Evolutionary conservation across 2,329 filamentous ascomycete genomes (phyloP).

Genomic region (Colletotrichum sp.): DNA sequence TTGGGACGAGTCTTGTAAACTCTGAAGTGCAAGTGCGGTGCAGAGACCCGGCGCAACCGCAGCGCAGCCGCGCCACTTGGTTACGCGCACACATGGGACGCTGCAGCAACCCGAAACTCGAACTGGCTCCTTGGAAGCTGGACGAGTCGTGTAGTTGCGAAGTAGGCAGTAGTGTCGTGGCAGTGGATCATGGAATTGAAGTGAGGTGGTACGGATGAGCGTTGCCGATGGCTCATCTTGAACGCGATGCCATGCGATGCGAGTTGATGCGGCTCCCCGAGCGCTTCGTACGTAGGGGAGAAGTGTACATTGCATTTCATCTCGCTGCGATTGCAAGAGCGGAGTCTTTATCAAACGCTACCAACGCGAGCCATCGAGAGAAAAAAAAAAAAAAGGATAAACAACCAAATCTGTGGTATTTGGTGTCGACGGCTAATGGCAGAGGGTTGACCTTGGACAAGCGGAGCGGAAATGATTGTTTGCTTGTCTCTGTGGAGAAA

Average conservation of each 20-base stretch:
- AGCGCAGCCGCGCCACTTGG: neutral
- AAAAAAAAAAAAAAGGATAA: neutral
- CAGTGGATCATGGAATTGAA: neutral
- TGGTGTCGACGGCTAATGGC: neutral
- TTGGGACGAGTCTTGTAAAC: constrained; percentile 4
- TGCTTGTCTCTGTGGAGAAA: neutral
- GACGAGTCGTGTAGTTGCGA: neutral
- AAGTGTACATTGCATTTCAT: neutral
- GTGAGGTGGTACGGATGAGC: neutral
- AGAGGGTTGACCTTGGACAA: neutral
- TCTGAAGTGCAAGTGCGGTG: neutral
- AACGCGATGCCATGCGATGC: neutral
- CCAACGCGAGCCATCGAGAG: neutral
- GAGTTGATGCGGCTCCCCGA: neutral
- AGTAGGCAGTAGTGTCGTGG: neutral
- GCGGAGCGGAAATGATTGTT: neutral
- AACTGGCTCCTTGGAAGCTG: neutral
- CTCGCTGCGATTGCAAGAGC: neutral
- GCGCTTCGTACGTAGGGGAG: neutral
- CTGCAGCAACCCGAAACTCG: constrained; percentile 6
- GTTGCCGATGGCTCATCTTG: neutral
- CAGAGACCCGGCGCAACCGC: neutral
- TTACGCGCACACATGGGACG: neutral
- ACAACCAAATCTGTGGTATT: neutral
- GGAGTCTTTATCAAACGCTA: constrained; percentile 3